These are phyloP conservation scores for Lichtheimia ramosa DNA, from an alignment of 371 early-diverging fungal species.

Conservation along the genomic window DNA sequence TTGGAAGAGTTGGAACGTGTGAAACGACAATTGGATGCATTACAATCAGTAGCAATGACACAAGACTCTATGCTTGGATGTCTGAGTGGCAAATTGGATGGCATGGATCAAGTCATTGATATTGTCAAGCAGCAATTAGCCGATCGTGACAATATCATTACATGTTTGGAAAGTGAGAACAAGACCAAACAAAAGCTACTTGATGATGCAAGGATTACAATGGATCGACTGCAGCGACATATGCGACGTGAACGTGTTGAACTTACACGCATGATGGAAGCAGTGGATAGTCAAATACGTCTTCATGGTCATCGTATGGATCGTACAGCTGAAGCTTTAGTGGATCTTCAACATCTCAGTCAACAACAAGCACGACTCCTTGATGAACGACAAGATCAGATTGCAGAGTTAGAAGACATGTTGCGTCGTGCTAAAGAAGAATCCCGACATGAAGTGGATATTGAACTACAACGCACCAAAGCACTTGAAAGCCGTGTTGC, in stretches of 20 bases:
- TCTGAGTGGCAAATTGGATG: conserved; percentile 28
- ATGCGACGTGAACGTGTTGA: conserved; percentile 34
- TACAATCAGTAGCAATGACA: conserved; percentile 31
- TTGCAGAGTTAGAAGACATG: conserved; percentile 1
- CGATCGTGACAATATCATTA: conserved; percentile 22
- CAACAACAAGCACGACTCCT: conserved; percentile 26
- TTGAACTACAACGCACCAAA: conserved; percentile 12
- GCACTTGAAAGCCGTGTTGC: conserved; percentile 23
- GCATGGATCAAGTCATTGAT: conserved; percentile 25
- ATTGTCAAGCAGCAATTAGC: conserved; percentile 26
- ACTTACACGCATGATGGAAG: conserved; percentile 23
- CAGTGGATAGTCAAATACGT: conserved; percentile 31
- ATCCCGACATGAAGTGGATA: neutral
- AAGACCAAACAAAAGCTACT: conserved; percentile 20
- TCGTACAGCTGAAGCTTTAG: conserved; percentile 21
- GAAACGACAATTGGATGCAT: conserved; percentile 24
- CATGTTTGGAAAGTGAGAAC: conserved; percentile 23
- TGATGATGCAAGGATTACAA: conserved; percentile 19
- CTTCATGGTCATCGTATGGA: conserved; percentile 32
- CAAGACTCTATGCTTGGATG: conserved; percentile 38
- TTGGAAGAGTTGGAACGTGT: conserved; percentile 34
- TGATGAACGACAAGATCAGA: conserved; percentile 18
- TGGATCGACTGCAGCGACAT: conserved; percentile 27
- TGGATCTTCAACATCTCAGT: conserved; percentile 22
- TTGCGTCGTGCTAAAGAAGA: neutral